Percentiles rank a stretch among this genome's conserved stretches.
Evolutionary conservation across 345 rosid genomes (phyloP).

Genomic region (Conringia planisiliqua): DNA sequence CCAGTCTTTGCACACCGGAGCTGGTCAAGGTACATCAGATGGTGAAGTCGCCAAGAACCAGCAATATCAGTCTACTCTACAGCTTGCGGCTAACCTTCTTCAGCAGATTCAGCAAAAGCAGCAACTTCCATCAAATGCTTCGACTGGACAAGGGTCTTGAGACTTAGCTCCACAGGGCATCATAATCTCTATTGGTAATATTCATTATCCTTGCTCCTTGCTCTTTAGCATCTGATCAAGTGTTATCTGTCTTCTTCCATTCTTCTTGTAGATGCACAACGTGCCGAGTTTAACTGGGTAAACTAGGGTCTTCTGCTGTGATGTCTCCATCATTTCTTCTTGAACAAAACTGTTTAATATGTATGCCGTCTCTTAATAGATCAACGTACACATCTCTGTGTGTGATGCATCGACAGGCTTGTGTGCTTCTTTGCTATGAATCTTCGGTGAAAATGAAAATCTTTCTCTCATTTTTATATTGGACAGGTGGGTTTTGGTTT

Average conservation of each 20-base stretch:
- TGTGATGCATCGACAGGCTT: neutral
- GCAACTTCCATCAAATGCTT: slow-evolving; percentile 39
- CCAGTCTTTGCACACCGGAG: slow-evolving; percentile 48
- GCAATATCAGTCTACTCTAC: slow-evolving; percentile 86
- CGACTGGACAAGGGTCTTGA: slow-evolving; percentile 45
- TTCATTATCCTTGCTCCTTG: slow-evolving; percentile 3
- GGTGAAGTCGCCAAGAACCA: slow-evolving; percentile 79
- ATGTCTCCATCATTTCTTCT: neutral
- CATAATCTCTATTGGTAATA: slow-evolving; percentile 39
- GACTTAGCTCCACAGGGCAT: slow-evolving; percentile 23
- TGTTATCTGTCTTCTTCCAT: neutral
- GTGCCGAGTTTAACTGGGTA: neutral
- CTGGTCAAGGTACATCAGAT: slow-evolving; percentile 50
- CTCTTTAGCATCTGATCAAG: neutral
- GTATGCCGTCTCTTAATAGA: neutral
- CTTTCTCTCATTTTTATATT: no score
- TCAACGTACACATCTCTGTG: neutral
- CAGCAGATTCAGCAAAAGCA: slow-evolving; percentile 76
- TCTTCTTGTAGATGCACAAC: neutral
- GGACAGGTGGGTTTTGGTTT: neutral
- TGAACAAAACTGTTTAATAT: neutral
- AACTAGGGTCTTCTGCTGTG: neutral
- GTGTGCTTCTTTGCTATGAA: neutral
- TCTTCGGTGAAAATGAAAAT: no score
- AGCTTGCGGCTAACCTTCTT: slow-evolving; percentile 91